These are phyloP conservation scores for Auricularia cornea DNA, from an alignment of 768 basidiomycete species.

Conservation along the genomic window DNA sequence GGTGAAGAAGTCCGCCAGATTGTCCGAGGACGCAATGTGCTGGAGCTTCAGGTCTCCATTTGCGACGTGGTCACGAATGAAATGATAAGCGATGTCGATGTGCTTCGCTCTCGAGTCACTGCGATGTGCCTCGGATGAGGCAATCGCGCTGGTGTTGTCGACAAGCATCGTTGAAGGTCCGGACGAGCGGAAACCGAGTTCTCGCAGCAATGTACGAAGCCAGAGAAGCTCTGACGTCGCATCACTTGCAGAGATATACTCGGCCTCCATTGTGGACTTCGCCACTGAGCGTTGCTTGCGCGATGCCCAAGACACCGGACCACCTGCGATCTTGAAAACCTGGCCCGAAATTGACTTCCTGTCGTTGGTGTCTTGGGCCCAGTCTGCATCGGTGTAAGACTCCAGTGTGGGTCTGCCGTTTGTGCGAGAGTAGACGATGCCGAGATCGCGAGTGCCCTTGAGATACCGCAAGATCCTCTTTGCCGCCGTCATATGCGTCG, in stretches of 20 bases:
- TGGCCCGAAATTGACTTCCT: conserved; percentile 14
- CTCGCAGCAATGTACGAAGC: not conserved
- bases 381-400: conserved; percentile 12
- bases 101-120: conserved; percentile 29
- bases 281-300: conserved; percentile 14
- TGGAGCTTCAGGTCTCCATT: conserved; percentile 15
- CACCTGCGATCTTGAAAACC: conserved; percentile 12
- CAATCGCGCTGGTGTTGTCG: conserved; percentile 17
- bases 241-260: conserved; percentile 14
- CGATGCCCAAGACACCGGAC: conserved; percentile 13
- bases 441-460: not conserved
- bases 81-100: conserved; percentile 31
- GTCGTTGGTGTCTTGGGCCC: conserved; percentile 11
- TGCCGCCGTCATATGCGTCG: not conserved
- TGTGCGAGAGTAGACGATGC: not conserved
- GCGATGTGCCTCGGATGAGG: conserved; percentile 17
- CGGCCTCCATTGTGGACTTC: conserved; percentile 17
- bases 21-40: conserved; percentile 26
- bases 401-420: conserved; percentile 2
- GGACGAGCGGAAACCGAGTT: not conserved
- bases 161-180: conserved; percentile 4
- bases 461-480: conserved; percentile 5
- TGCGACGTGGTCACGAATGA: conserved; percentile 24
- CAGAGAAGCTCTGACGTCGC: not conserved
- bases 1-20: conserved; percentile 34